A percentile compares a stretch with the other conserved stretches of the same genome.
Conservation (phyloP, 176 grass and related monocot species). For the Juncus effusus region DNA sequence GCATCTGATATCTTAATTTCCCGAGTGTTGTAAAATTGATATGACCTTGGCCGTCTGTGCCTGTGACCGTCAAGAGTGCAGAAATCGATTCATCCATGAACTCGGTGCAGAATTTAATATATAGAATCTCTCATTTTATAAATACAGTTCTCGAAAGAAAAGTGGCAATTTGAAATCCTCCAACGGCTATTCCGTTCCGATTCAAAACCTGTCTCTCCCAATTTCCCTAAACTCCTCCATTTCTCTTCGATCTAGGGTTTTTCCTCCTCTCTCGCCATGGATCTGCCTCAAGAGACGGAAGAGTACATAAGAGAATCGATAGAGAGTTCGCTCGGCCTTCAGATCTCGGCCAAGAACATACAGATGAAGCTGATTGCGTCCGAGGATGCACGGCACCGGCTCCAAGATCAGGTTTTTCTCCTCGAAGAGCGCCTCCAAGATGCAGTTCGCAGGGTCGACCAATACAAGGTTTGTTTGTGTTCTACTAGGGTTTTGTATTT, state of each 20-base stretch:
- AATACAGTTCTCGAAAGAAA: too few relatives aligned
- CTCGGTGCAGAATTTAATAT: too few relatives aligned
- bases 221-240: neutral
- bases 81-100: too few relatives aligned
- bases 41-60: too few relatives aligned
- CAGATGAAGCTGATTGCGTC: slow-evolving; percentile 65
- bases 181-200: slow-evolving; percentile 19
- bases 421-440: slow-evolving; percentile 58
- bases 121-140: too few relatives aligned
- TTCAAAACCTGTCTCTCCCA: neutral
- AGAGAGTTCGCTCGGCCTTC: slow-evolving; percentile 64
- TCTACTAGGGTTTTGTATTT: neutral
- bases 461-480: slow-evolving; percentile 27
- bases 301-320: slow-evolving; percentile 76
- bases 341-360: slow-evolving; percentile 56
- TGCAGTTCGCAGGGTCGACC: slow-evolving; percentile 36
- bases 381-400: slow-evolving; percentile 62
- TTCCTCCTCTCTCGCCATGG: neutral
- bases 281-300: slow-evolving; percentile 42
- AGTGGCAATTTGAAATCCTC: neutral
- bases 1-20: too few relatives aligned
- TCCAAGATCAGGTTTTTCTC: slow-evolving; percentile 74
- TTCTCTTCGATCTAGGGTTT: slow-evolving; percentile 20
- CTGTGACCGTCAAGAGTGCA: too few relatives aligned
- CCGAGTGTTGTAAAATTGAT: too few relatives aligned